phyloP scores from a whole-genome alignment of 352 stramenopile genomes.

The Phytopythium oedochilum region DNA sequence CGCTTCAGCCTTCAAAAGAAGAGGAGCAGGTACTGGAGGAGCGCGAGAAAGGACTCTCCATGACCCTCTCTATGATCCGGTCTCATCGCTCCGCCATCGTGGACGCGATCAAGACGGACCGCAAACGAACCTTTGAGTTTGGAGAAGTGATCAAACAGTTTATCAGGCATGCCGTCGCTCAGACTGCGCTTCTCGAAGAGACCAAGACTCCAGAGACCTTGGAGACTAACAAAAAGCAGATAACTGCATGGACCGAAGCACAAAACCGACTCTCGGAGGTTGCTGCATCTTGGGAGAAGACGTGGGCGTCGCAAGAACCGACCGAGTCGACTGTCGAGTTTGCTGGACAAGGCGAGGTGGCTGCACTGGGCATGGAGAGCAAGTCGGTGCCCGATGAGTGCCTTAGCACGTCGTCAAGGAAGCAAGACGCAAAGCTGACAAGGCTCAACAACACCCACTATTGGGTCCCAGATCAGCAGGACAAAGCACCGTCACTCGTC shows the following conservation, averaged over 20 bases:
- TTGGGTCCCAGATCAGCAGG: slow-evolving; percentile 52
- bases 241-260: slow-evolving; percentile 24
- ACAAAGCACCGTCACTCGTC: slow-evolving; percentile 46
- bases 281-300: slow-evolving; percentile 30
- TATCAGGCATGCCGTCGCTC: slow-evolving; percentile 39
- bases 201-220: not conserved
- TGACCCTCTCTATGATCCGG: slow-evolving; percentile 66
- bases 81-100: slow-evolving; percentile 47
- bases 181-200: slow-evolving; percentile 5
- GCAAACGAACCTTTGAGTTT: slow-evolving; percentile 66
- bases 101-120: slow-evolving; percentile 50
- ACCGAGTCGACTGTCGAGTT: slow-evolving; percentile 6
- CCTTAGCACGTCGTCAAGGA: slow-evolving; percentile 48
- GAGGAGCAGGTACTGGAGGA: slow-evolving; percentile 69
- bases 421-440: slow-evolving; percentile 47
- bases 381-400: slow-evolving; percentile 53
- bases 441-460: slow-evolving; percentile 54
- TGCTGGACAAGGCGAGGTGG: slow-evolving; percentile 44
- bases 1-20: slow-evolving; percentile 33
- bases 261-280: slow-evolving; percentile 27
- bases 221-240: slow-evolving; percentile 5
- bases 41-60: slow-evolving; percentile 69
- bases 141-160: slow-evolving; percentile 43
- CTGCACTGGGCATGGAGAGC: slow-evolving; percentile 54
- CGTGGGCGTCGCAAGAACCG: slow-evolving; percentile 13